Conservation (phyloP, 768 basidiomycete species). For the Lanmaoa rubissima region DNA sequence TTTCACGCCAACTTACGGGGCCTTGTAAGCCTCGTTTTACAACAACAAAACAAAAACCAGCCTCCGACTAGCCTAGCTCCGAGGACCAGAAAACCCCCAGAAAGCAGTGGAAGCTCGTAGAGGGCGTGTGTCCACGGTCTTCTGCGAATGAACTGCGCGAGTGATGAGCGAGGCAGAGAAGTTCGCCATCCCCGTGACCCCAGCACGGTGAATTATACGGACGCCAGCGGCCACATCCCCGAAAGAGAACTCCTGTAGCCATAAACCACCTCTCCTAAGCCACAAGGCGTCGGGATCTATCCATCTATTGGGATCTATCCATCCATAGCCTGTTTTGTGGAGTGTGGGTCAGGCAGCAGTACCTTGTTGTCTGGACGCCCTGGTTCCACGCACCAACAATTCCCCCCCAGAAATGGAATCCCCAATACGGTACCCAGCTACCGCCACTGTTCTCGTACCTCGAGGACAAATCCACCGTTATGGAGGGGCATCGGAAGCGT, state of each 20-base stretch:
- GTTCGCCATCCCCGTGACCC: constrained; percentile 17
- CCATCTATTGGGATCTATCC: not conserved
- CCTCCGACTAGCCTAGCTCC: not conserved
- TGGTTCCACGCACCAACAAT: not conserved
- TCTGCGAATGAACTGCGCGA: constrained; percentile 14
- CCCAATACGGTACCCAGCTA: not conserved
- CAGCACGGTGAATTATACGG: constrained; percentile 10
- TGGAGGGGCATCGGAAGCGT: not conserved
- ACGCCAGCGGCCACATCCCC: constrained; percentile 8
- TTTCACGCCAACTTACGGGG: constrained; percentile 7
- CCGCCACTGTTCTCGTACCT: not conserved
- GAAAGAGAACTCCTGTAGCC: constrained; percentile 8
- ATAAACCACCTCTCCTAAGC: constrained; percentile 6
- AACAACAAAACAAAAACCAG: constrained; percentile 24
- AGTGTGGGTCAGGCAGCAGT: constrained; percentile 3
- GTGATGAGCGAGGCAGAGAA: constrained; percentile 24
- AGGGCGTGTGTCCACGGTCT: constrained; percentile 10
- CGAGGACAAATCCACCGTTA: constrained; percentile 5
- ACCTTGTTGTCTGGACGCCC: not conserved
- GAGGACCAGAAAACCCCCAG: constrained; percentile 1
- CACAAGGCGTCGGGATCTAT: constrained; percentile 3
- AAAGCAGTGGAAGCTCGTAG: not conserved
- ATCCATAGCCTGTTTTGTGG: constrained; percentile 4
- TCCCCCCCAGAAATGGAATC: constrained; percentile 1
- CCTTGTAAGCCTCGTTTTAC: not conserved